Evolutionary conservation across 2,329 filamentous ascomycete species (phyloP), one percentile per base, ranked within the genome.

Genomic region (Botrytis aclada): DNA sequence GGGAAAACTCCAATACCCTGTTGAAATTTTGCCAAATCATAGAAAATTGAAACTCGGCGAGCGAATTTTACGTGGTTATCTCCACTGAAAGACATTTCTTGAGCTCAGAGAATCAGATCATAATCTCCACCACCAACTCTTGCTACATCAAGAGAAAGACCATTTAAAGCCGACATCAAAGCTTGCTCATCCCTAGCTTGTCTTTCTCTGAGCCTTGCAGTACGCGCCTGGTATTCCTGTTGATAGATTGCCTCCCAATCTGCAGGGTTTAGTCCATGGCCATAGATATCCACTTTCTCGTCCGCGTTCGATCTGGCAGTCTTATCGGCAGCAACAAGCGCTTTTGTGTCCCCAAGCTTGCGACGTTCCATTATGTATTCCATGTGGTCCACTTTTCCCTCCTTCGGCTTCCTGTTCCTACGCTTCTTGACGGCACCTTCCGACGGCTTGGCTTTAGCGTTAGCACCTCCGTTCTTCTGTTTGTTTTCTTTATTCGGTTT

Each of bases 41-140:
- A 56, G 25, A 2, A 41, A 8, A 1, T 25, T 1, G 22, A n/a
- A 22, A 4, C 5, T 7, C 25, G 8, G 9, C 14, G 2, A 54
- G 9, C 14, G 2, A 54, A 22, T 9, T 4, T 4, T 3, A 7
- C 4, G 37, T 4, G 2, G 10, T 25, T 5, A 9, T 5, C 3
- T 2, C 18, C 16, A 10, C 32, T 18, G 22, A 3, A 2, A 25
- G 1, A 37, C 1, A 6, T 37, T 4, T 25, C 25, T 25, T 16
- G 16, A 29, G 14, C 45, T 67, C 25, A 56, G 18, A 56, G 34
- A 12, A 67, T 37, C 18, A 39, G 3, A 16, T 69, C 47, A 5
- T 25, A 41, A 25, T 69, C 47, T 39, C 29, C 47, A 32, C n/a
- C 18, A 2, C 34, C 51, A 16, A 16, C 12, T 12, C 29, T 43